Evolutionary conservation across 768 basidiomycete genomes (phyloP).

Genomic region (Termitomyces heimii): DNA sequence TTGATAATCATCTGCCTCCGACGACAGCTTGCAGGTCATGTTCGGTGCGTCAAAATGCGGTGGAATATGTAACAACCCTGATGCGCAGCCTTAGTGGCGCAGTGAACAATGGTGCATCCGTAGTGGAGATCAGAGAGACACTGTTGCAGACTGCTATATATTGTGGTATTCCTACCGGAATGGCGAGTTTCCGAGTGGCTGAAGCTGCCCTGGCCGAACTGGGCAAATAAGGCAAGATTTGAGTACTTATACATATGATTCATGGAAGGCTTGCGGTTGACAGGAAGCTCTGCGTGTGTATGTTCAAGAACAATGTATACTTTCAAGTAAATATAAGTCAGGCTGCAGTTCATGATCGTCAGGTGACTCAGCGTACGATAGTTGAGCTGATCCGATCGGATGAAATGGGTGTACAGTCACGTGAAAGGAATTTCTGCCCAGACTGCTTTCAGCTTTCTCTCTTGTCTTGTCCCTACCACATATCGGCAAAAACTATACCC

Average conservation of each 20-base stretch:
- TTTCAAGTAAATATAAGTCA: neutral
- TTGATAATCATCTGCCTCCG: neutral
- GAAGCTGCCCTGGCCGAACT: slow-evolving; percentile 32
- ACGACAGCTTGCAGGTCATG: slow-evolving; percentile 30
- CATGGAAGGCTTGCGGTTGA: neutral
- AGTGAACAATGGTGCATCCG: slow-evolving; percentile 36
- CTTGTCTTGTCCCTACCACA: neutral
- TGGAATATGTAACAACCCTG: neutral
- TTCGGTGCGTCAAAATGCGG: slow-evolving; percentile 18
- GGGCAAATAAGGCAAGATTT: slow-evolving; percentile 27
- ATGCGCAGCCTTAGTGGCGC: slow-evolving; percentile 26
- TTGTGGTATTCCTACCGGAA: slow-evolving; percentile 36
- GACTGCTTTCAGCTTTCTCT: neutral
- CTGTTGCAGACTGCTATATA: slow-evolving; percentile 37
- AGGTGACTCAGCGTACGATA: too few relatives aligned
- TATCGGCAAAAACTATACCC: slow-evolving; percentile 13
- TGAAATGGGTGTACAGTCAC: neutral
- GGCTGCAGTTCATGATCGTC: too few relatives aligned
- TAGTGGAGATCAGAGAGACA: slow-evolving; percentile 38
- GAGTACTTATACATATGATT: neutral
- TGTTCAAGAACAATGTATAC: neutral
- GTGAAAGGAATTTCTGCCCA: slow-evolving; percentile 4
- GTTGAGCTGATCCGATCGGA: neutral
- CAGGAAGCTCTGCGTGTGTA: neutral
- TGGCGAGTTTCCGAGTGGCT: slow-evolving; percentile 34